These are phyloP conservation scores for Colletotrichum spinosum DNA, from an alignment of 2,329 filamentous ascomycete genomes.

Conservation along the genomic window DNA sequence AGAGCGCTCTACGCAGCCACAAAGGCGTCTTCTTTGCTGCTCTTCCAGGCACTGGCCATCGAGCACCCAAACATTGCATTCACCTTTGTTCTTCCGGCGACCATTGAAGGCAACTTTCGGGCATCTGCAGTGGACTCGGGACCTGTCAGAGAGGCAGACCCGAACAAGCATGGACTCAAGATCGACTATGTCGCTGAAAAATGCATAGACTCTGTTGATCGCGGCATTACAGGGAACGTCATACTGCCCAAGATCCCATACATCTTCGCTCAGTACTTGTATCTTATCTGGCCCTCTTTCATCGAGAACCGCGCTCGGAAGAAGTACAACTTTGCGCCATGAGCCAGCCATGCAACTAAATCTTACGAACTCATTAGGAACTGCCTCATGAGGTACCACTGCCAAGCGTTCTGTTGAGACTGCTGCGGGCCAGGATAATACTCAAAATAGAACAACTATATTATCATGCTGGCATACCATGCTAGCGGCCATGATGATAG, in stretches of 20 bases:
- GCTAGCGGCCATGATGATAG: background rate
- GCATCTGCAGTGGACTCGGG: constrained; percentile 27
- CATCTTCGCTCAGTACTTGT: constrained; percentile 17
- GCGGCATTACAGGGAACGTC: constrained; percentile 15
- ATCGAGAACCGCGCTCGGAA: constrained; percentile 24
- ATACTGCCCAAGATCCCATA: constrained; percentile 26
- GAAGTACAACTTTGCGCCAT: constrained; percentile 23
- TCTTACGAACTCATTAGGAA: too few relatives aligned
- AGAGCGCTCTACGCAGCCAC: constrained; percentile 27
- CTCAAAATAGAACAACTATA: too few relatives aligned
- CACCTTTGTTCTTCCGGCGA: constrained; percentile 26
- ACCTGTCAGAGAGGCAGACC: constrained; percentile 24
- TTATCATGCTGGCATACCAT: too few relatives aligned
- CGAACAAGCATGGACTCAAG: constrained; percentile 24
- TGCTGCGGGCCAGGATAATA: too few relatives aligned
- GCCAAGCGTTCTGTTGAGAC: too few relatives aligned
- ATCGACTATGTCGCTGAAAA: constrained; percentile 19
- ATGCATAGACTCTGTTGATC: constrained; percentile 15
- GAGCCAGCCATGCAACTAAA: too few relatives aligned
- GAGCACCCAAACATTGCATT: constrained; percentile 27
- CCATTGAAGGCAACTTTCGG: constrained; percentile 31
- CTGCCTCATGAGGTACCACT: too few relatives aligned
- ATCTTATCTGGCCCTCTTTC: constrained; percentile 25
- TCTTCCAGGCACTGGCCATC: constrained; percentile 25
- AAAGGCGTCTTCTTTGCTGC: constrained; percentile 24